Conservation (phyloP, 1,284 basidiomycete species). For the Anthracocystis walkeri region DNA sequence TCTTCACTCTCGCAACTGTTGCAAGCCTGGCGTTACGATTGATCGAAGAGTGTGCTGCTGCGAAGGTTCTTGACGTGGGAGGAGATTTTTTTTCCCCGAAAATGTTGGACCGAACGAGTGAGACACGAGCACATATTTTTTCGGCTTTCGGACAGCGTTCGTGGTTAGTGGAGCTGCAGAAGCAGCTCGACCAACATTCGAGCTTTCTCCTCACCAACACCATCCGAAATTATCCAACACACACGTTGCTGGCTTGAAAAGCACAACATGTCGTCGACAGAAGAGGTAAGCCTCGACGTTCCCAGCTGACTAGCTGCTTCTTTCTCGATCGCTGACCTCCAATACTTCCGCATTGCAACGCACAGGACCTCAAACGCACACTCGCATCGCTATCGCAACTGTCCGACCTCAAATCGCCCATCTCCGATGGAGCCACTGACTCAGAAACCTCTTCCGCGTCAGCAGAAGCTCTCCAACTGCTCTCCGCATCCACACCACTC, state of each 20-base stretch:
- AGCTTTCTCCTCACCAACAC: neutral
- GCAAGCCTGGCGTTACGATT: neutral
- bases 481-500: conserved; percentile 26
- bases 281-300: conserved; percentile 13
- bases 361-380: conserved; percentile 29
- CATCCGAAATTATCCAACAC: neutral
- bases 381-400: conserved; percentile 18
- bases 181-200: neutral
- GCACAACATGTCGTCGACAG: conserved; percentile 19
- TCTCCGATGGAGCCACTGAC: neutral
- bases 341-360: neutral
- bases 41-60: too few species aligned
- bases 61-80: neutral
- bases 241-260: too few species aligned
- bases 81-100: neutral
- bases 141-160: neutral
- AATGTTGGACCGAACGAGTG: neutral
- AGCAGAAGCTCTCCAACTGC: conserved; percentile 16
- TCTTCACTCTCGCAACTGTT: neutral
- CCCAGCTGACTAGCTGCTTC: neutral
- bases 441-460: conserved; percentile 7
- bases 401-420: conserved; percentile 21
- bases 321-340: conserved; percentile 3
- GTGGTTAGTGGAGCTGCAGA: neutral
- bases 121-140: neutral